A percentile compares a stretch with the other conserved stretches of the same genome.
phyloP scores from a whole-genome alignment of 257 asterid species.

The Fraxinus anomala region DNA sequence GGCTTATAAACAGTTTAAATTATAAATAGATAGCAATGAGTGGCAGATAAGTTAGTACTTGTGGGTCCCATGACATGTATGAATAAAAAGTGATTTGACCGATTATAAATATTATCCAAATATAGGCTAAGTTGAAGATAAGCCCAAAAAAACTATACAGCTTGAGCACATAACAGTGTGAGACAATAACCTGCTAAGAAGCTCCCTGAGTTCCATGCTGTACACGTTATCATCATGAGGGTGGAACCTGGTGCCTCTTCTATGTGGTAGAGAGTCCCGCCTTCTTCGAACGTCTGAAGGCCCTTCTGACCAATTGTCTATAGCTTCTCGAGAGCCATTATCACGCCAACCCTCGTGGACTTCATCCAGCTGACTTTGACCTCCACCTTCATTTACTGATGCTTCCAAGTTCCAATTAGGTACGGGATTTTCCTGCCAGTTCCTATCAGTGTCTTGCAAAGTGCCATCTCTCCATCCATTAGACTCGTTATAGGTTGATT shows the following conservation, averaged over 20 bases:
- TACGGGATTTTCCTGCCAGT: slow-evolving; percentile 51
- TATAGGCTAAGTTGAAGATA: slow-evolving; percentile 1
- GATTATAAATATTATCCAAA: too few species aligned
- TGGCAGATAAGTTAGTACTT: too few species aligned
- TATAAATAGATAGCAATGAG: too few species aligned
- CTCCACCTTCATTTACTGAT: slow-evolving; percentile 40
- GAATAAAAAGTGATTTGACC: too few species aligned
- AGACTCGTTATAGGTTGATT: slow-evolving; percentile 37
- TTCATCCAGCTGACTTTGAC: slow-evolving; percentile 37
- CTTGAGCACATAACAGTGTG: slow-evolving; percentile 6
- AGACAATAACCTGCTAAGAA: slow-evolving; percentile 76
- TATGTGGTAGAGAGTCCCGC: slow-evolving; percentile 53
- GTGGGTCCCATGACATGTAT: too few species aligned
- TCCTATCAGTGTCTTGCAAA: slow-evolving; percentile 40
- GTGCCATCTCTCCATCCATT: slow-evolving; percentile 43
- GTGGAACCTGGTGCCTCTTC: slow-evolving; percentile 75
- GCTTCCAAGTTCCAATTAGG: slow-evolving; percentile 46
- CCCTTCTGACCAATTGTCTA: slow-evolving; percentile 59
- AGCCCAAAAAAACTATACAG: slow-evolving; percentile 14
- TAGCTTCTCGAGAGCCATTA: slow-evolving; percentile 56
- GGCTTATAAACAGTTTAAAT: too few species aligned
- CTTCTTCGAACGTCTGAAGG: slow-evolving; percentile 75
- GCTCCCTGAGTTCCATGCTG: slow-evolving; percentile 98
- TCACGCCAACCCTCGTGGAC: slow-evolving; percentile 53
- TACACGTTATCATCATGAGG: slow-evolving; percentile 92